Conservation (phyloP, 495 filamentous ascomycete species). For the Aspergillus wentii region DNA sequence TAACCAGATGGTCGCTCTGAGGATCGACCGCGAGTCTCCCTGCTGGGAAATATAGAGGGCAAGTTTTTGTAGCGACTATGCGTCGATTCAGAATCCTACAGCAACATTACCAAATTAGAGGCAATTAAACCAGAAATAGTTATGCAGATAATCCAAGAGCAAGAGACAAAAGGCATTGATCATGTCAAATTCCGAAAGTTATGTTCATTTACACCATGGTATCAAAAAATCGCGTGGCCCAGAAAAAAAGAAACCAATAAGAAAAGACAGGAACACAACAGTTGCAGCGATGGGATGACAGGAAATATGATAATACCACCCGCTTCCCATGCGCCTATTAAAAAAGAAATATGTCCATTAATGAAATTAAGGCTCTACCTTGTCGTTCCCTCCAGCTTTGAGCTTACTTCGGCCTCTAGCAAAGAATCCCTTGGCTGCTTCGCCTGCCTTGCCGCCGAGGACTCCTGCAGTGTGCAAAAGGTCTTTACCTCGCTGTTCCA, state of each 20-base stretch:
- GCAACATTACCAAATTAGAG: conserved; percentile 35
- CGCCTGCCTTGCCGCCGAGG: conserved; percentile 63
- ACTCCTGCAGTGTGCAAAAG: conserved; percentile 73
- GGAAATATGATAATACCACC: conserved; percentile 3
- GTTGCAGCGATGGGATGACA: background rate
- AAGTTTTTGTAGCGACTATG: conserved; percentile 18
- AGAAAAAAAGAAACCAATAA: conserved; percentile 4
- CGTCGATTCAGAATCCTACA: conserved; percentile 39
- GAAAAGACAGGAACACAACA: conserved; percentile 6
- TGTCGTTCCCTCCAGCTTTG: conserved; percentile 59
- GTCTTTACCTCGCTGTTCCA: conserved; percentile 78
- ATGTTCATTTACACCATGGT: conserved; percentile 35
- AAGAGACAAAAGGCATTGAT: conserved; percentile 23
- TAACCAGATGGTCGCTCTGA: no score
- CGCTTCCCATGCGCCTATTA: conserved; percentile 10
- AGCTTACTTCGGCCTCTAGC: conserved; percentile 83
- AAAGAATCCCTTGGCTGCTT: conserved; percentile 80
- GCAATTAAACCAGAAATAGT: conserved; percentile 17
- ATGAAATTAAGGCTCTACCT: conserved; percentile 70
- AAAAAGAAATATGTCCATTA: conserved; percentile 50
- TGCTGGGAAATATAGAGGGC: background rate
- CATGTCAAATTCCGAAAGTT: conserved; percentile 37
- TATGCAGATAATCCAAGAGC: conserved; percentile 13
- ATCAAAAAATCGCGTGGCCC: conserved; percentile 14
- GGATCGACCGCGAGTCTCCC: no score